Percentiles rank a stretch among this genome's conserved stretches.
Evolutionary conservation across 164 flowering plant species (phyloP).

Genomic region (Stephania yunnanensis): DNA sequence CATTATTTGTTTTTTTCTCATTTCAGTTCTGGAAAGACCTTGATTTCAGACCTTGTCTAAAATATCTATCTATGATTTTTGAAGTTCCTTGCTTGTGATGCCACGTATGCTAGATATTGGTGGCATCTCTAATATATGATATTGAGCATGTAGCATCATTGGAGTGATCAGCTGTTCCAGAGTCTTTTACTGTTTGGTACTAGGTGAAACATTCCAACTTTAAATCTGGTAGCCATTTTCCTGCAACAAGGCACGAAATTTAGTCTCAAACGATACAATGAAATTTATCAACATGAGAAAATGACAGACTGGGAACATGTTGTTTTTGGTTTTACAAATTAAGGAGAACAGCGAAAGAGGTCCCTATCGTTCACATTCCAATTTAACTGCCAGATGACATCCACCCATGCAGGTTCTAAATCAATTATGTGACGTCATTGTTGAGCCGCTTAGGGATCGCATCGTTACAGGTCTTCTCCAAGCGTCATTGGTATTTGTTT

Average conservation of each 20-base stretch:
- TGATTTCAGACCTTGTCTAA: not conserved
- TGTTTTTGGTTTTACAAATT: not conserved
- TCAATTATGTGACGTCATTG: conserved; percentile 73
- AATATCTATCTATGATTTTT: not conserved
- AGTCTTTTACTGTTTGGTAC: not conserved
- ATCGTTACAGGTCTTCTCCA: conserved; percentile 92
- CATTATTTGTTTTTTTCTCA: not conserved
- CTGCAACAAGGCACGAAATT: not conserved
- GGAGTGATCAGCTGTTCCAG: not conserved
- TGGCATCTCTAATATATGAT: not conserved
- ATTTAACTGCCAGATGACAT: not conserved
- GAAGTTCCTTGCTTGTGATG: not conserved
- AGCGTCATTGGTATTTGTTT: conserved; percentile 70
- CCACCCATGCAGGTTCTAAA: conserved; percentile 58
- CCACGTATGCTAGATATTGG: not conserved
- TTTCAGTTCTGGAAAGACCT: not conserved
- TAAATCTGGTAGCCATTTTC: not conserved
- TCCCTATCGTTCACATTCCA: not conserved
- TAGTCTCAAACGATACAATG: not conserved
- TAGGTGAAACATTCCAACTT: not conserved
- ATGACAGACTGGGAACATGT: not conserved
- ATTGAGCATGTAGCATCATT: not conserved
- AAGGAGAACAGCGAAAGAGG: not conserved
- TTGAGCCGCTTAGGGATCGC: conserved; percentile 87
- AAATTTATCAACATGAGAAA: not conserved